Evolutionary conservation across 2,329 filamentous ascomycete species (phyloP).

Genomic region (Podosphaera leucotricha): DNA sequence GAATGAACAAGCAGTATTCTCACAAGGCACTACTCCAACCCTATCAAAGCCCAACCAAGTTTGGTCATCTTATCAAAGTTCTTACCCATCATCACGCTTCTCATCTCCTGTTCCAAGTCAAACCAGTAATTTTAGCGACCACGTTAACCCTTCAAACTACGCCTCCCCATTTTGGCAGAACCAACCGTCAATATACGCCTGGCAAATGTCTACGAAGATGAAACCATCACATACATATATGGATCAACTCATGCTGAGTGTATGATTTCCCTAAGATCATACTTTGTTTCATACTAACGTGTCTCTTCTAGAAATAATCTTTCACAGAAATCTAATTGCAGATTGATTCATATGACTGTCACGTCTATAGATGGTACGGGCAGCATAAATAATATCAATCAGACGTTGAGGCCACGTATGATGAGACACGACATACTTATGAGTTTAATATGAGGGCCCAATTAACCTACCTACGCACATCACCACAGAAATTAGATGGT

Average conservation of each 20-base stretch:
- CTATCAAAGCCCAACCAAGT: conserved; percentile 7
- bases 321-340: too few species aligned
- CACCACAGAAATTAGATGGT: not conserved
- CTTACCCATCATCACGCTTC: conserved; percentile 12
- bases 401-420: not conserved
- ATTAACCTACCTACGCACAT: not conserved
- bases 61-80: conserved; percentile 12
- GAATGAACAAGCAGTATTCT: conserved; percentile 10
- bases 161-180: conserved; percentile 9
- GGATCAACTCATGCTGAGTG: conserved; percentile 12
- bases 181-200: conserved; percentile 13
- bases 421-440: not conserved
- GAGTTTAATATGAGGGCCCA: not conserved
- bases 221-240: conserved; percentile 12
- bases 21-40: conserved; percentile 4
- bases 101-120: conserved; percentile 5
- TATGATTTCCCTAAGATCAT: not conserved
- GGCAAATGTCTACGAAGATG: conserved; percentile 14
- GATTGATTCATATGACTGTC: too few species aligned
- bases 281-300: not conserved
- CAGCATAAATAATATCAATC: not conserved
- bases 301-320: not conserved
- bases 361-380: too few species aligned
- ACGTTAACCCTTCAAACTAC: conserved; percentile 6
- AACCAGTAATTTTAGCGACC: conserved; percentile 8